Evolutionary conservation across 2,329 filamentous ascomycete genomes (phyloP).

Genomic region (Ophiocordyceps unilateralis): DNA sequence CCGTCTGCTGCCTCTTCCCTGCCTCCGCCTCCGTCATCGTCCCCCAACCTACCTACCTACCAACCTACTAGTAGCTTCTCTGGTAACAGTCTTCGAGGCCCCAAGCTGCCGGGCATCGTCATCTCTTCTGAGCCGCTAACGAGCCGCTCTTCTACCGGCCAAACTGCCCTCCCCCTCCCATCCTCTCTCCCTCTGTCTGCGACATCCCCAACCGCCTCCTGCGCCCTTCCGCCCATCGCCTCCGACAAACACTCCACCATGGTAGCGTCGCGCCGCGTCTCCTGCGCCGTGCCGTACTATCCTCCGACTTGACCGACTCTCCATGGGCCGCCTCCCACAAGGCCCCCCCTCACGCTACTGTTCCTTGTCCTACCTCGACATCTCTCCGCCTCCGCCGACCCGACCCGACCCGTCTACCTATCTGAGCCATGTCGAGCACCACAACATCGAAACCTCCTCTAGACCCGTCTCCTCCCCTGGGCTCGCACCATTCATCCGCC

Average conservation of each 20-base stretch:
- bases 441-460: slow-evolving; percentile 11
- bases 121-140: too few species aligned
- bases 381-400: slow-evolving; percentile 1
- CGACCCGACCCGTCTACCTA: too few species aligned
- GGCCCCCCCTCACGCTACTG: not conserved
- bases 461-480: slow-evolving; percentile 11
- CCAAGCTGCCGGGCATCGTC: not conserved
- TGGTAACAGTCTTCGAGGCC: too few species aligned
- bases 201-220: not conserved
- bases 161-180: too few species aligned
- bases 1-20: too few species aligned
- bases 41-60: not conserved
- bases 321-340: not conserved
- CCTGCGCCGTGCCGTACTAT: not conserved
- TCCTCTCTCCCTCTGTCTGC: not conserved
- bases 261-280: slow-evolving; percentile 1
- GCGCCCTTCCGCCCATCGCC: not conserved
- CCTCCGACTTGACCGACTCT: slow-evolving; percentile 2
- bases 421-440: slow-evolving; percentile 12
- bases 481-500: slow-evolving; percentile 12
- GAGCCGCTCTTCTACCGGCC: too few species aligned
- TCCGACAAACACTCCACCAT: slow-evolving; percentile 1
- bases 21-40: not conserved
- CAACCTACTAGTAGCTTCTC: not conserved
- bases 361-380: slow-evolving; percentile 1